Base-by-base conservation (phyloP, 2,329 filamentous ascomycete genomes). In the Claviceps sp. region DNA sequence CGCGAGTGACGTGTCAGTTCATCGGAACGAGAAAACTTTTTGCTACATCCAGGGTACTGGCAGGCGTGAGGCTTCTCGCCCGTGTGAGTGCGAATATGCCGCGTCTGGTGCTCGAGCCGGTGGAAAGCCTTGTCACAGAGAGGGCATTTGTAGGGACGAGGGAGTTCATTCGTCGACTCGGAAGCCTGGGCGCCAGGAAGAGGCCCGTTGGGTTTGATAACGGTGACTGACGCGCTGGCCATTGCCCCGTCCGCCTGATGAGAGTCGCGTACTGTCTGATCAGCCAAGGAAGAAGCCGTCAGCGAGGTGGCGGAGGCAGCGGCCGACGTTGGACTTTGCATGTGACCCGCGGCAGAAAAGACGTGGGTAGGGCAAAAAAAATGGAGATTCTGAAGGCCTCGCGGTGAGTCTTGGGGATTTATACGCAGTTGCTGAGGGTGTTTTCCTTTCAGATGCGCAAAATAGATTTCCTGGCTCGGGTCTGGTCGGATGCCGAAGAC, bases 81-180 rank as follows among this genome's bases (percentile, higher is more conserved):
- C 0, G 91, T 98, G 70, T 98, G 91, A 6, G 93, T 97, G 62
- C 91, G 84, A 65, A 97, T 97, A 70, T 98, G 91, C 62, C 78
- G 72, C 22, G 79, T 83, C 76, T 96, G 91, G 69, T 97, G 91
- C 74, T 97, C 91, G 43, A 98, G 78, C 57, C 93, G 89, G 76
- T 97, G 93, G 73, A 98, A 98, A 55, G 93, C 91, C 78, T 96
- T 95, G 63, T 96, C 91, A 75, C 93, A 98, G 57, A 98, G 81
- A 55, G 91, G 90, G 70, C 91, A 98, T 76, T 97, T 97, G 82
- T 98, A 98, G 0, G 91, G 91, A 52, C 93, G 84, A 54, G 93
- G 93, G 51, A 97, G 80, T 70, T 97, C 91, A 54, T 70, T 75
- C 47, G 65, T 62, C 58, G 56, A 60, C 49, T 88, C 70, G 70